Percentiles rank a stretch among this genome's conserved stretches.
phyloP scores from a whole-genome alignment of 257 asterid genomes.

The Osmanthus fragrans region DNA sequence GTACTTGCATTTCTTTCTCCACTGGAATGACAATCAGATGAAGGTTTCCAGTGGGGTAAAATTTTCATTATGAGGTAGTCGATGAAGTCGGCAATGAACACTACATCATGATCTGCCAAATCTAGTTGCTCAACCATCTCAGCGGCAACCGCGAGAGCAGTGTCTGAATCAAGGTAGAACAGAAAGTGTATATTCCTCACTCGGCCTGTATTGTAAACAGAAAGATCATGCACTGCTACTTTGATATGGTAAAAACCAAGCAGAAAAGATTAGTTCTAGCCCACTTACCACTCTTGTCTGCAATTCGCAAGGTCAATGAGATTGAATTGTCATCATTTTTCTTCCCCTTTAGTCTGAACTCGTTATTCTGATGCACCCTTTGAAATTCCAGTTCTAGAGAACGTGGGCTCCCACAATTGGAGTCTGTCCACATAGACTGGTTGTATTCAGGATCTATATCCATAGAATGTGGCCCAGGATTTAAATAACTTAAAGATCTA shows the following conservation, averaged over 20 bases:
- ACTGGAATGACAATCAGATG: slow-evolving; percentile 34
- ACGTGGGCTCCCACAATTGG: slow-evolving; percentile 43
- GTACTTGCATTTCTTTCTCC: slow-evolving; percentile 34
- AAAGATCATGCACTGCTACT: slow-evolving; percentile 7
- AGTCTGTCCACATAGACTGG: slow-evolving; percentile 44
- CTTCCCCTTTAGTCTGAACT: slow-evolving; percentile 60
- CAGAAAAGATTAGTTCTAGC: neutral
- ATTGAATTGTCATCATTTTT: slow-evolving; percentile 52
- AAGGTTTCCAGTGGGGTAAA: slow-evolving; percentile 57
- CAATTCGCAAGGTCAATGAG: slow-evolving; percentile 56
- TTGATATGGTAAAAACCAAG: neutral
- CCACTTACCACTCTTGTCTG: slow-evolving; percentile 50
- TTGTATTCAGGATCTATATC: slow-evolving; percentile 63
- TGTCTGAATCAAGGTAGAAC: slow-evolving; percentile 67
- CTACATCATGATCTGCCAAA: slow-evolving; percentile 67
- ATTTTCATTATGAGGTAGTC: slow-evolving; percentile 51
- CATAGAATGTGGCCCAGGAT: slow-evolving; percentile 53
- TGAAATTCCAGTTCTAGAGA: slow-evolving; percentile 47
- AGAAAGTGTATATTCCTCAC: slow-evolving; percentile 56
- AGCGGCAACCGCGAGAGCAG: slow-evolving; percentile 71
- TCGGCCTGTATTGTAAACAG: slow-evolving; percentile 36
- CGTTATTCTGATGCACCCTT: slow-evolving; percentile 50
- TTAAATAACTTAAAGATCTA: slow-evolving; percentile 35
- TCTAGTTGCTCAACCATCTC: slow-evolving; percentile 82
- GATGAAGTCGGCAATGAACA: slow-evolving; percentile 69